phyloP scores from a whole-genome alignment of 352 stramenopile species.

The Pythium grandisporangium region DNA sequence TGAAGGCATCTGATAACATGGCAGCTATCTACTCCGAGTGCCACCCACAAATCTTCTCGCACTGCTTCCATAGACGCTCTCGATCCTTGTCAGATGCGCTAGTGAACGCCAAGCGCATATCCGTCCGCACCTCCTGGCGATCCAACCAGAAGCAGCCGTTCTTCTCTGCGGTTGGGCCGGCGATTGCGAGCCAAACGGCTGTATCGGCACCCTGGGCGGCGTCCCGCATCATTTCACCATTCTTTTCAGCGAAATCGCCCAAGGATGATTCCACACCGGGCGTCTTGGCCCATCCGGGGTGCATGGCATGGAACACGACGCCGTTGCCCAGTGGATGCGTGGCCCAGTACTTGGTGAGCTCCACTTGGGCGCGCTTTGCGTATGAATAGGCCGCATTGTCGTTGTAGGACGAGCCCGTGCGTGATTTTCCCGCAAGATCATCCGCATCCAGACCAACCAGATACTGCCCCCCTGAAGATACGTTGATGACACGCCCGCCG shows the following conservation, averaged over 20 bases:
- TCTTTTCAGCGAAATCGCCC: conserved; percentile 23
- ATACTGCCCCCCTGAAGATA: conserved; percentile 39
- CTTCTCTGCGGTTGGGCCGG: conserved; percentile 17
- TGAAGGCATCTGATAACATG: no score
- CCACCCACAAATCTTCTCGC: conserved; percentile 23
- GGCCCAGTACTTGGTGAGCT: conserved; percentile 35
- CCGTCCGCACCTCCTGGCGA: conserved; percentile 22
- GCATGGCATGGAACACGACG: conserved; percentile 41
- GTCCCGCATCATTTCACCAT: conserved; percentile 37
- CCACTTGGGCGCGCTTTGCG: conserved; percentile 38
- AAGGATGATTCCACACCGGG: conserved; percentile 25
- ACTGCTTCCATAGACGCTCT: conserved; percentile 22
- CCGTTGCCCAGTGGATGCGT: conserved; percentile 15
- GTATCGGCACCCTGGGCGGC: conserved; percentile 31
- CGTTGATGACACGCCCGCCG: conserved; percentile 40
- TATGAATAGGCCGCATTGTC: conserved; percentile 27
- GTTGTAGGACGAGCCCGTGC: conserved; percentile 16
- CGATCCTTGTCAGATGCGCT: conserved; percentile 29
- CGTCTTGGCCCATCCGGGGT: conserved; percentile 38
- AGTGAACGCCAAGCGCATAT: conserved; percentile 31
- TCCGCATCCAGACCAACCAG: conserved; percentile 21
- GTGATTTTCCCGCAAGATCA: conserved; percentile 17
- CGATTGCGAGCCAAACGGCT: conserved; percentile 35
- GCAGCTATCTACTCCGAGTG: conserved; percentile 2
- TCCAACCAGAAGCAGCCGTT: conserved; percentile 44